phyloP scores from a whole-genome alignment of 2,329 filamentous ascomycete genomes.

The Dactylellina drechsleri region DNA sequence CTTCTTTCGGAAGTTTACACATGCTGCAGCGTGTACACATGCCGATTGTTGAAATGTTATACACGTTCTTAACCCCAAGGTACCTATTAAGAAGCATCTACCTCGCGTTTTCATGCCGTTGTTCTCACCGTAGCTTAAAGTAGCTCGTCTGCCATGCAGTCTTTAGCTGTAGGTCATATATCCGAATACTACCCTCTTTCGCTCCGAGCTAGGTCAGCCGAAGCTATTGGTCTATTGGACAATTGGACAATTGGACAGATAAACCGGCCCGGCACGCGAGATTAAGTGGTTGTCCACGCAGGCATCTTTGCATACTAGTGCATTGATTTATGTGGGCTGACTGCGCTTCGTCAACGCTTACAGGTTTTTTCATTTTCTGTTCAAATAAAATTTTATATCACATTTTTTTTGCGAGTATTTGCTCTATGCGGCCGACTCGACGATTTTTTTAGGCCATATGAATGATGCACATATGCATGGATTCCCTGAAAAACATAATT shows the following conservation, averaged over 20 bases:
- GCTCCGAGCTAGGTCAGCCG: conserved; percentile 7
- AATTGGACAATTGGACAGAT: conserved; percentile 23
- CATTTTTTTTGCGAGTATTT: conserved; percentile 10
- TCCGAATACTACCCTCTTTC: conserved; percentile 6
- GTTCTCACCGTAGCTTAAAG: conserved; percentile 6
- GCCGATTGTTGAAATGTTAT: conserved; percentile 2
- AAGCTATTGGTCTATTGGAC: conserved; percentile 26
- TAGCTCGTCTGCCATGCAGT: conserved; percentile 10
- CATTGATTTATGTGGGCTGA: conserved; percentile 17
- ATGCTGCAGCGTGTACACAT: background rate
- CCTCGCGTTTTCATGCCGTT: background rate
- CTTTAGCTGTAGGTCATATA: conserved; percentile 24
- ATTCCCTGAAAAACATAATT: background rate
- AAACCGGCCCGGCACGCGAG: conserved; percentile 15
- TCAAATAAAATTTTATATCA: conserved; percentile 37
- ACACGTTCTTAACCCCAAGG: conserved; percentile 13
- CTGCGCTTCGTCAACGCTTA: conserved; percentile 5
- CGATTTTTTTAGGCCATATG: background rate
- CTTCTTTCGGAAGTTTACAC: background rate
- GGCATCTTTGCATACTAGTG: background rate
- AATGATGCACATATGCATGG: conserved; percentile 37
- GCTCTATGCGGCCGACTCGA: background rate
- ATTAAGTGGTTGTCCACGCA: conserved; percentile 12
- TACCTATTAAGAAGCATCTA: conserved; percentile 12
- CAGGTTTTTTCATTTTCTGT: no score